A percentile compares a stretch with the other conserved stretches of the same genome.
Conservation (phyloP, 495 filamentous ascomycete genomes). For the Trichoderma parareesei region DNA sequence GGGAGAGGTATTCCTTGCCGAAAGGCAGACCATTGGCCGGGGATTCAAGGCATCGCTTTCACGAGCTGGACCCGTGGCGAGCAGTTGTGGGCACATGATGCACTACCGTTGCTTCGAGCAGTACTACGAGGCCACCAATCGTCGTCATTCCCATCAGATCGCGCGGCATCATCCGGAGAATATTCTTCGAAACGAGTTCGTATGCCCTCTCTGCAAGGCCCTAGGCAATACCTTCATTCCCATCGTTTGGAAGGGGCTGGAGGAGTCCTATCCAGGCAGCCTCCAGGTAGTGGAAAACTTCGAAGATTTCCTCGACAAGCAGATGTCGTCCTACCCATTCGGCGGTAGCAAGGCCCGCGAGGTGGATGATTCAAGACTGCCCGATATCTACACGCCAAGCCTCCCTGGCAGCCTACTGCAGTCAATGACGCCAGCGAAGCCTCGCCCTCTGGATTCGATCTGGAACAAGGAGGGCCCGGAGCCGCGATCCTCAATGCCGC, state of each 20-base stretch:
- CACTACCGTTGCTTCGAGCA: slow-evolving; percentile 92
- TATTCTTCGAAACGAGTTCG: slow-evolving; percentile 70
- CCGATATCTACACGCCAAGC: slow-evolving; percentile 52
- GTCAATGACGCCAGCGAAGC: slow-evolving; percentile 14
- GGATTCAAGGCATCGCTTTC: slow-evolving; percentile 68
- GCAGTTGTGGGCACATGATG: slow-evolving; percentile 97
- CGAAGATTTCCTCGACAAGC: slow-evolving; percentile 51
- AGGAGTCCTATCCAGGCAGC: slow-evolving; percentile 66
- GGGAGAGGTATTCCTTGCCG: slow-evolving; percentile 59
- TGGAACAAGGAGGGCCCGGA: slow-evolving; percentile 23
- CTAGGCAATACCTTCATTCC: slow-evolving; percentile 93
- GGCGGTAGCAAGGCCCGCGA: slow-evolving; percentile 30
- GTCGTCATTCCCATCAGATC: slow-evolving; percentile 83
- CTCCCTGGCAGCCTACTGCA: slow-evolving; percentile 26
- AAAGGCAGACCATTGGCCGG: slow-evolving; percentile 77
- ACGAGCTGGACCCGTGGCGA: slow-evolving; percentile 71
- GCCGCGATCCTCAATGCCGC: slow-evolving; percentile 21
- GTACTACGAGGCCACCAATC: slow-evolving; percentile 71
- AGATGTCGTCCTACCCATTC: slow-evolving; percentile 28
- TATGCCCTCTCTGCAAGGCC: slow-evolving; percentile 97
- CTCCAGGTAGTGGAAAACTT: slow-evolving; percentile 53
- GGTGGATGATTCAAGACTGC: slow-evolving; percentile 9
- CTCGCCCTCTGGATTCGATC: slow-evolving; percentile 11
- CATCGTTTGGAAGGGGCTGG: slow-evolving; percentile 89
- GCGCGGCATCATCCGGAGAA: slow-evolving; percentile 86